These are phyloP conservation scores for Mimosa pudica DNA, from an alignment of 306 rosid genomes.

Conservation along the genomic window DNA sequence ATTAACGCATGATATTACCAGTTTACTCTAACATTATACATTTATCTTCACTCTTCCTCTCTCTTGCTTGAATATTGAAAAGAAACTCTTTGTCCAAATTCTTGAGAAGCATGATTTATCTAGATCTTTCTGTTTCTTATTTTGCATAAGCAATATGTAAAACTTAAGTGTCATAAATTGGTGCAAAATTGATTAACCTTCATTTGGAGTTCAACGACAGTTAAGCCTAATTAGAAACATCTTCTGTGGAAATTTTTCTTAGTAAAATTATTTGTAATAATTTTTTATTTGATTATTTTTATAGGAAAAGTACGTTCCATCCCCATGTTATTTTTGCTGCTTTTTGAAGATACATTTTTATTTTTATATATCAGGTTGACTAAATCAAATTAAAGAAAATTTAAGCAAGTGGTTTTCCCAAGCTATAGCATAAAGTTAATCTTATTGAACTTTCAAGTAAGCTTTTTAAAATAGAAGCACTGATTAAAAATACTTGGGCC, in stretches of 20 bases:
- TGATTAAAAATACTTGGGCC: background rate
- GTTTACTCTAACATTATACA: too few relatives aligned
- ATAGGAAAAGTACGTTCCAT: background rate
- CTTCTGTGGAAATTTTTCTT: background rate
- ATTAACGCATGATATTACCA: too few relatives aligned
- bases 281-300: background rate
- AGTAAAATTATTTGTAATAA: background rate
- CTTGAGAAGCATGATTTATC: too few relatives aligned
- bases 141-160: too few relatives aligned
- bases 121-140: too few relatives aligned
- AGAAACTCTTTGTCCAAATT: too few relatives aligned
- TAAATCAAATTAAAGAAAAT: background rate
- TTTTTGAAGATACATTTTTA: background rate
- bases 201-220: background rate
- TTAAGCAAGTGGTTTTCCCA: background rate
- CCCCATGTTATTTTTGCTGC: background rate
- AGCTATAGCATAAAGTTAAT: background rate
- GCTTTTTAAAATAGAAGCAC: background rate
- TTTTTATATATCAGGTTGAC: background rate
- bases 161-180: background rate
- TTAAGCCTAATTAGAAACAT: background rate
- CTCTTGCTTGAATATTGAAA: too few relatives aligned
- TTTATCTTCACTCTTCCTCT: too few relatives aligned
- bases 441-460: slow-evolving; percentile 2
- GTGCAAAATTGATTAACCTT: background rate